Percentiles rank a stretch among this genome's conserved stretches.
phyloP scores from a whole-genome alignment of 306 rosid species.

The Oemleria cerasiformis region DNA sequence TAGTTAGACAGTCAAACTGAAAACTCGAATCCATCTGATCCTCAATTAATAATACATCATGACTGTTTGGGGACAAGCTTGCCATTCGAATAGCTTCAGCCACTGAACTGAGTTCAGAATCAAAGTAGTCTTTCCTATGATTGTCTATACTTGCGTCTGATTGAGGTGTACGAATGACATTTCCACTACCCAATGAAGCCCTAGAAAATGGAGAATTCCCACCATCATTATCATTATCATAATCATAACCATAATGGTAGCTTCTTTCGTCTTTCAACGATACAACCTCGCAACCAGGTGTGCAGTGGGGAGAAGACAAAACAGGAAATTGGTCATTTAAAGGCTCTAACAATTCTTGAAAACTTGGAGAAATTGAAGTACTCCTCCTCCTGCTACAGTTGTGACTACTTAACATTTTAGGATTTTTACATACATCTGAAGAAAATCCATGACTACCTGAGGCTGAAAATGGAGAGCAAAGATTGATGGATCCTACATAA shows the following conservation, averaged over 20 bases:
- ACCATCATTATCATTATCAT: background rate
- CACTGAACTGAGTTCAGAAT: conserved; percentile 36
- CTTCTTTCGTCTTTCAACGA: conserved; percentile 30
- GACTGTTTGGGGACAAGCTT: conserved; percentile 32
- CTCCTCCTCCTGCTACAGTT: conserved; percentile 21
- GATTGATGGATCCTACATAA: conserved; percentile 32
- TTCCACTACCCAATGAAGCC: conserved; percentile 55
- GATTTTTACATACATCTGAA: conserved; percentile 26
- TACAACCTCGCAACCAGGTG: conserved; percentile 29
- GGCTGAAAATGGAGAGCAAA: conserved; percentile 42
- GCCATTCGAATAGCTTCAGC: conserved; percentile 39
- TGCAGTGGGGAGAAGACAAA: conserved; percentile 37
- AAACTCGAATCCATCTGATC: conserved; percentile 65
- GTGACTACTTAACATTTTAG: conserved; percentile 27
- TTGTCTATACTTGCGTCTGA: conserved; percentile 55
- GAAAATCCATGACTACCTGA: conserved; percentile 32
- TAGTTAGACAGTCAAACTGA: conserved; percentile 55
- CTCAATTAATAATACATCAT: conserved; percentile 21
- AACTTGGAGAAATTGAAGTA: conserved; percentile 37
- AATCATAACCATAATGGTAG: conserved; percentile 20
- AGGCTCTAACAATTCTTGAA: conserved; percentile 48
- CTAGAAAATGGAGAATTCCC: conserved; percentile 63
- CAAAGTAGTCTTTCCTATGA: conserved; percentile 31
- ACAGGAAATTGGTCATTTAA: conserved; percentile 27
- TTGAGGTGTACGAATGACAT: conserved; percentile 72